Percentiles rank a stretch among this genome's conserved stretches.
phyloP scores from a whole-genome alignment of 495 filamentous ascomycete species.

The Margaritispora aquatica region DNA sequence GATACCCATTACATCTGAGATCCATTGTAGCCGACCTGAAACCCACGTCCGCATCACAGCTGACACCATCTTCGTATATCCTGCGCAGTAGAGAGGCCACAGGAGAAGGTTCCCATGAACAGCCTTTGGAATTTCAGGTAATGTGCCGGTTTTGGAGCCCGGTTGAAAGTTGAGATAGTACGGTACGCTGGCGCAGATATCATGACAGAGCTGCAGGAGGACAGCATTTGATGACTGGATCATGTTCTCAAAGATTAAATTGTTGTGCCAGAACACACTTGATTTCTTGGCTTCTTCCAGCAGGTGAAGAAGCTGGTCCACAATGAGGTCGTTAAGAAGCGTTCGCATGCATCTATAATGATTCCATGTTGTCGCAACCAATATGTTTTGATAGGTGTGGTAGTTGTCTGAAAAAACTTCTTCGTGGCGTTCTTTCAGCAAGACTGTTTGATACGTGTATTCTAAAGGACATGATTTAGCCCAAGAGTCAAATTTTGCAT shows the following conservation, averaged over 20 bases:
- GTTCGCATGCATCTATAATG: slow-evolving; percentile 44
- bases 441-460: slow-evolving; percentile 12
- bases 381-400: slow-evolving; percentile 38
- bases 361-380: slow-evolving; percentile 38
- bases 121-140: slow-evolving; percentile 5
- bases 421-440: slow-evolving; percentile 1
- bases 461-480: slow-evolving; percentile 29
- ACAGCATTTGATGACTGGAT: slow-evolving; percentile 26
- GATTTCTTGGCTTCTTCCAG: slow-evolving; percentile 5
- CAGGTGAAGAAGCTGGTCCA: slow-evolving; percentile 23
- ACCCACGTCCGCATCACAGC: slow-evolving; percentile 40
- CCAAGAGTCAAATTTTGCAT: slow-evolving; percentile 37
- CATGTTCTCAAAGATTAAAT: slow-evolving; percentile 7
- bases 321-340: slow-evolving; percentile 34
- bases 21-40: slow-evolving; percentile 32
- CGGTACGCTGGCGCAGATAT: slow-evolving; percentile 41
- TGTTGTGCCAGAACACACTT: neutral
- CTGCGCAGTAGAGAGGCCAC: slow-evolving; percentile 43
- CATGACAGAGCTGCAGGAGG: slow-evolving; percentile 33
- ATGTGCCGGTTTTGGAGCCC: neutral
- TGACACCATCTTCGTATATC: slow-evolving; percentile 15
- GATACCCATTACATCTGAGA: slow-evolving; percentile 41
- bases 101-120: slow-evolving; percentile 36
- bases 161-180: slow-evolving; percentile 31
- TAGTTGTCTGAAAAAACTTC: slow-evolving; percentile 31